Evolutionary conservation across 345 rosid genomes (phyloP).

Genomic region (Eucalyptus pauciflora): DNA sequence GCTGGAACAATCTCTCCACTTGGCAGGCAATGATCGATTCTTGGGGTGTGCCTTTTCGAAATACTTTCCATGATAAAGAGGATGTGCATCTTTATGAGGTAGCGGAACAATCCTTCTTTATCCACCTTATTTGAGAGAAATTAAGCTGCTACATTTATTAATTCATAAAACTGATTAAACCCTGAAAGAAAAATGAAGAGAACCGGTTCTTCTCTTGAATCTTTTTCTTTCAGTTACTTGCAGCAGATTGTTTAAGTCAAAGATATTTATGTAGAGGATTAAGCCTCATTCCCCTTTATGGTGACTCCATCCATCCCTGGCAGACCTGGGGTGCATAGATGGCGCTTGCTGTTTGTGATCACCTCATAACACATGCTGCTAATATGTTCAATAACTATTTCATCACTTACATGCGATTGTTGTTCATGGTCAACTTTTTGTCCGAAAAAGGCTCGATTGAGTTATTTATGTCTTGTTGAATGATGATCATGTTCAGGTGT

Average conservation of each 20-base stretch:
- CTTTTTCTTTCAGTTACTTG: background rate
- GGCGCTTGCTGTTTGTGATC: background rate
- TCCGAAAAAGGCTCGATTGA: background rate
- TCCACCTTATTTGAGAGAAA: background rate
- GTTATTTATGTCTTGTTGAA: background rate
- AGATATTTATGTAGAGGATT: background rate
- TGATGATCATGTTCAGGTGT: conserved; percentile 33
- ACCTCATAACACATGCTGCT: background rate
- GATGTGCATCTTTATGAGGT: conserved; percentile 78
- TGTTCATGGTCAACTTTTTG: background rate
- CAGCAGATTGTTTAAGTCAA: background rate
- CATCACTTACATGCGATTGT: background rate
- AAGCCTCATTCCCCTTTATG: background rate
- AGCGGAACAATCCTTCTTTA: background rate
- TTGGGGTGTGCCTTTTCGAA: conserved; percentile 72
- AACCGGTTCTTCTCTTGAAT: background rate
- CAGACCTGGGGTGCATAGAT: background rate
- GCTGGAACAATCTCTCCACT: background rate
- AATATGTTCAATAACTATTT: background rate
- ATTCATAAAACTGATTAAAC: background rate
- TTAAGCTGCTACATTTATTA: background rate
- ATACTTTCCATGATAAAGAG: conserved; percentile 38
- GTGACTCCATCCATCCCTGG: background rate
- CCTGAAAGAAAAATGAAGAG: background rate
- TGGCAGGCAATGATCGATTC: conserved; percentile 68